Base-by-base conservation (phyloP, 2,329 filamentous ascomycete genomes). In the Phyllosticta citriasiana region DNA sequence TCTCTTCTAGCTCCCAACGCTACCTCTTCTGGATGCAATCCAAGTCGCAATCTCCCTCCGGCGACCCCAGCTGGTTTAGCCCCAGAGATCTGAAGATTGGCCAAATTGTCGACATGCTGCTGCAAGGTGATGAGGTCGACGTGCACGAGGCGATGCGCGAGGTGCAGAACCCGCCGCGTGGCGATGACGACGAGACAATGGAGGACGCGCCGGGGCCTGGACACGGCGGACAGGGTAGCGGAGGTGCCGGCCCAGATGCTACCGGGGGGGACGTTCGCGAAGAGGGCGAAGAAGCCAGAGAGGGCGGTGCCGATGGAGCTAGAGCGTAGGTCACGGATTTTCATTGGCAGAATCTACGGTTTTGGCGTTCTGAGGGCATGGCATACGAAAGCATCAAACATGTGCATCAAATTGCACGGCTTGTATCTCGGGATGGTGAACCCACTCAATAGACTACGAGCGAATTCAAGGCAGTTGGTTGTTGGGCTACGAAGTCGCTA, bases 11-110 rank as follows among this genome's bases (percentile, higher is more conserved):
- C 65, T 94, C 91, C 62, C 87, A 95, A 75, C 86, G 92, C 70
- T 83, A 97, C 76, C 82, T 97, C 63, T 99, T 97, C 80, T 99
- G 93, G 92, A 80, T 99, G 71, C 94, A 99, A 77, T 94, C 91
- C 30, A 92, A 92, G 76, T 83, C 88, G 33, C 91, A 97, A 76
- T 84, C 85, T 71, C 82, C 79, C 65, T 82, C 77, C 72, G 87
- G 80, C 57, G 85, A 93, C 67, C 78, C 86, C 7, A 86, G 84
- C 75, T 91, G 84, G 82, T 89, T 96, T 76, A 96, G 91, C 75
- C 83, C 87, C 57, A 83, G 92, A 61, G 93, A 97, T 73, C 80
- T 88, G 69, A 93, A 91, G 78, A 86, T 97, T 65, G 92, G 91
- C 30, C 85, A 94, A 62, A 87, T 97, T 62, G 90, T 97, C 63